Evolutionary conservation across 1,284 basidiomycete species (phyloP).

Genomic region (Moniliophthora roreri): DNA sequence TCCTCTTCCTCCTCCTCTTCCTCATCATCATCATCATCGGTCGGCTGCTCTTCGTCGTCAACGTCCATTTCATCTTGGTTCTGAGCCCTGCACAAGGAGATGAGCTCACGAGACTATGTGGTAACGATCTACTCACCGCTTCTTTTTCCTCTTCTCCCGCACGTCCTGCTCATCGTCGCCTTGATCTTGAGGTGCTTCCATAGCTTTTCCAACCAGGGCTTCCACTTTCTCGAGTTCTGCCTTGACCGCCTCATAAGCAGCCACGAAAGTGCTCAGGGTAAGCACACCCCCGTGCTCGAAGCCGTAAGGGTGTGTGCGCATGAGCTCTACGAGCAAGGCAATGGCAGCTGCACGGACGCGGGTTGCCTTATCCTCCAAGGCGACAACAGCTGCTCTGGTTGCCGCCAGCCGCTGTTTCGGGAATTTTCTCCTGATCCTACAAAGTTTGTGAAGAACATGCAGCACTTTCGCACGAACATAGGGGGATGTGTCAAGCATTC

Average conservation of each 20-base stretch:
- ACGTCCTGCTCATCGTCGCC: conserved; percentile 22
- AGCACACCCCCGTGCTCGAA: conserved; percentile 87
- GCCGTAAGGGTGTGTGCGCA: conserved; percentile 91
- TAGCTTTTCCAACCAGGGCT: conserved; percentile 53
- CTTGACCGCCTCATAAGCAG: conserved; percentile 66
- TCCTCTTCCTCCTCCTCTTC: conserved; percentile 33
- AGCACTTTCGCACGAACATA: conserved; percentile 93
- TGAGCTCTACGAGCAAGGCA: conserved; percentile 73
- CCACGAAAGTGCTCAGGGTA: conserved; percentile 73
- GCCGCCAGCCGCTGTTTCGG: conserved; percentile 84
- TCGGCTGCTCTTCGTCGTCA: conserved; percentile 46
- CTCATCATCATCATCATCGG: conserved; percentile 21
- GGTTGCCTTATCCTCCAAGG: conserved; percentile 90
- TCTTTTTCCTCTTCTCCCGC: conserved; percentile 28
- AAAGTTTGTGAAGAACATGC: conserved; percentile 69
- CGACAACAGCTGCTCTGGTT: conserved; percentile 73
- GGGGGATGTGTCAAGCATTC: conserved; percentile 86
- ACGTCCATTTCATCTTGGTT: conserved; percentile 56
- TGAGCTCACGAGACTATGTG: too few relatives aligned
- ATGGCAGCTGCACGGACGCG: conserved; percentile 87
- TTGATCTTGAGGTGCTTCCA: conserved; percentile 43
- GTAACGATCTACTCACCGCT: conserved; percentile 27
- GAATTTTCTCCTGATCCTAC: conserved; percentile 79
- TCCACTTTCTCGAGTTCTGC: conserved; percentile 63
- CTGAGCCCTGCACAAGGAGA: conserved; percentile 11